Percentiles rank a stretch among this genome's conserved stretches.
Evolutionary conservation across 805 yeast genomes (phyloP).

Genomic region (Wickerhamomyces strasburgensis): DNA sequence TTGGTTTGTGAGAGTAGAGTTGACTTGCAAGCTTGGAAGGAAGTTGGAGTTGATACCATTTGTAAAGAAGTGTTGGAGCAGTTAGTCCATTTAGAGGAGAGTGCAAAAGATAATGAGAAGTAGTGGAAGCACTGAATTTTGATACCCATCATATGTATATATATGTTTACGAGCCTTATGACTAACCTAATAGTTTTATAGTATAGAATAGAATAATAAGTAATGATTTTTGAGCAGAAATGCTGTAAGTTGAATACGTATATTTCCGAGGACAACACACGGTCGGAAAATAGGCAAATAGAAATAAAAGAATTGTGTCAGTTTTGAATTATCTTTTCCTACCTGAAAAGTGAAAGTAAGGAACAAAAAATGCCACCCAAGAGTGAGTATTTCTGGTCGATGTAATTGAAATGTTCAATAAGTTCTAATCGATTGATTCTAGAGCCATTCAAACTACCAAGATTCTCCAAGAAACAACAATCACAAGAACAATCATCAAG

Average conservation of each 20-base stretch:
- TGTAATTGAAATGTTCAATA: not conserved
- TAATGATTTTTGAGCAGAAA: too few species aligned
- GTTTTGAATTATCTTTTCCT: too few species aligned
- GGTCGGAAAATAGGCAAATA: too few species aligned
- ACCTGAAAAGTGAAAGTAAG: too few species aligned
- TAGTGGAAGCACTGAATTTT: too few species aligned
- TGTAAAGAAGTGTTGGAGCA: constrained; percentile 9
- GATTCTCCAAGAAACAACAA: constrained; percentile 7
- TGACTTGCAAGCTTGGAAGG: constrained; percentile 34
- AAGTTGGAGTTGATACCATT: constrained; percentile 5
- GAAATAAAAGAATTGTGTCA: too few species aligned
- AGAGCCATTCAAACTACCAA: constrained; percentile 17
- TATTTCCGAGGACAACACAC: not conserved
- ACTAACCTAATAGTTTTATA: too few species aligned
- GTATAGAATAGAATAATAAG: too few species aligned
- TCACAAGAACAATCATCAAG: not conserved
- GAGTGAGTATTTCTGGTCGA: constrained; percentile 9
- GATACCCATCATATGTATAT: too few species aligned
- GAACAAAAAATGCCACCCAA: constrained; percentile 17
- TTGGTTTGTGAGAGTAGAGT: constrained; percentile 43
- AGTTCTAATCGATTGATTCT: constrained; percentile 3
- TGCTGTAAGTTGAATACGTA: too few species aligned
- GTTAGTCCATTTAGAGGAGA: constrained; percentile 3
- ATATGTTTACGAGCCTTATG: too few species aligned
- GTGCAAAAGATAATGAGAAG: constrained; percentile 3